Percentiles rank a stretch among this genome's conserved stretches.
Conservation (phyloP, 805 yeast genomes). For the Metschnikowia kunwiensis region DNA sequence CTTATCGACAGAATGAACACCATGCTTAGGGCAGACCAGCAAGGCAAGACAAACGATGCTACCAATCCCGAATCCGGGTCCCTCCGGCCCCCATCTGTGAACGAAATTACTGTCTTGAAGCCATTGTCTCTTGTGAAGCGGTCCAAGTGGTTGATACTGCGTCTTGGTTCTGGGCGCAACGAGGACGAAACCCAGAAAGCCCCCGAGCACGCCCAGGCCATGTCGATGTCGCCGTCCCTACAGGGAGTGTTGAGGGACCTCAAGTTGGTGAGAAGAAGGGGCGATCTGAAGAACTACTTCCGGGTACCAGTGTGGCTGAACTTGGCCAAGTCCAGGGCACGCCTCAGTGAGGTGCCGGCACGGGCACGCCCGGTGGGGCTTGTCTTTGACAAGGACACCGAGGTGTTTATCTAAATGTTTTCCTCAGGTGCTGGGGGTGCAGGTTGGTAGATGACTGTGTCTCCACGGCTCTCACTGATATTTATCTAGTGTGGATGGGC, state of each 20-base stretch:
- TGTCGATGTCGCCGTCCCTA: not conserved
- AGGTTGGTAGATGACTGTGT: too few species aligned
- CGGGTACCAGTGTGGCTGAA: constrained; percentile 2
- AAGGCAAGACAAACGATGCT: too few species aligned
- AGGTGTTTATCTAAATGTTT: not conserved
- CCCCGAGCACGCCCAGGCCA: not conserved
- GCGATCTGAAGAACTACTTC: not conserved
- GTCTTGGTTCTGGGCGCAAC: too few species aligned
- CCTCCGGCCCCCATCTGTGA: too few species aligned
- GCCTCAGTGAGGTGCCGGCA: too few species aligned
- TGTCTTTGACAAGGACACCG: not conserved
- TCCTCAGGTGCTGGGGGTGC: not conserved
- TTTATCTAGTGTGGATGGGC: too few species aligned
- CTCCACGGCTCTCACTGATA: too few species aligned
- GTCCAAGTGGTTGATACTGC: not conserved
- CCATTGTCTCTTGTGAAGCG: constrained; percentile 2
- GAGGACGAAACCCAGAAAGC: too few species aligned
- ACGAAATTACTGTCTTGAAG: too few species aligned
- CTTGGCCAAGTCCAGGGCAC: too few species aligned
- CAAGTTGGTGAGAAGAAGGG: constrained; percentile 2
- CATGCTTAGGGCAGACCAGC: too few species aligned
- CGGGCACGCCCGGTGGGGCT: not conserved
- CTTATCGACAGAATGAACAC: not conserved
- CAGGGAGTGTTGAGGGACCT: constrained; percentile 3
- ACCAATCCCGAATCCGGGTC: too few species aligned